These are phyloP conservation scores for Cladophialophora exuberans DNA, from an alignment of 2,329 filamentous ascomycete species.

Conservation along the genomic window DNA sequence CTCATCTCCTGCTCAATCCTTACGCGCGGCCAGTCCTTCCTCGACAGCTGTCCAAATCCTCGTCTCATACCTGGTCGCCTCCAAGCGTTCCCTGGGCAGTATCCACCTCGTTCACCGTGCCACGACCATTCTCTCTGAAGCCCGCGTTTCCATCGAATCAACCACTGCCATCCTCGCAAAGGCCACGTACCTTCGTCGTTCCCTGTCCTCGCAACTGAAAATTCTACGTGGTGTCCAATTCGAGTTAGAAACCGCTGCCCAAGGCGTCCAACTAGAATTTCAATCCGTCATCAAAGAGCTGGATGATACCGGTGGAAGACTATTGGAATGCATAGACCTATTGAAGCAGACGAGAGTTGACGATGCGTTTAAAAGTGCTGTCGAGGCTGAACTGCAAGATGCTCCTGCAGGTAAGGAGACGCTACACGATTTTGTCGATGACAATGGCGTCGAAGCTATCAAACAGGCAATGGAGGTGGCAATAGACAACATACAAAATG, in stretches of 20 bases:
- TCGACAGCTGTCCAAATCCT: constrained; percentile 66
- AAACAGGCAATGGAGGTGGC: constrained; percentile 59
- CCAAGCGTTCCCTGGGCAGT: constrained; percentile 84
- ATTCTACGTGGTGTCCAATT: constrained; percentile 48
- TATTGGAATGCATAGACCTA: constrained; percentile 59
- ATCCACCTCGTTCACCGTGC: constrained; percentile 82
- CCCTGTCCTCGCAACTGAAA: constrained; percentile 57
- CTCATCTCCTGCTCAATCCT: constrained; percentile 25
- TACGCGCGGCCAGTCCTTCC: constrained; percentile 16
- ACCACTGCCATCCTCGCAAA: constrained; percentile 73
- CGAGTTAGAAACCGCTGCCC: constrained; percentile 48
- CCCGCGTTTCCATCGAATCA: constrained; percentile 76
- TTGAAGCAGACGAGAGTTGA: constrained; percentile 64
- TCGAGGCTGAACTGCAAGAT: constrained; percentile 6
- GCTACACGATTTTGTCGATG: constrained; percentile 69
- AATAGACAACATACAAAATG: constrained; percentile 63
- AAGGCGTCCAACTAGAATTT: constrained; percentile 48
- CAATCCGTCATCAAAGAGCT: constrained; percentile 57
- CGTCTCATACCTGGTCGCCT: constrained; percentile 79
- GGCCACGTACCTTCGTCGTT: constrained; percentile 67
- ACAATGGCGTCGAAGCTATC: constrained; percentile 62
- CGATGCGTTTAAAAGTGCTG: constrained; percentile 50
- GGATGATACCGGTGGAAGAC: constrained; percentile 61
- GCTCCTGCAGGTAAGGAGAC: constrained; percentile 53
- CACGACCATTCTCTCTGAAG: constrained; percentile 79